phyloP scores from a whole-genome alignment of 768 basidiomycete species.

The Boletus edulis region DNA sequence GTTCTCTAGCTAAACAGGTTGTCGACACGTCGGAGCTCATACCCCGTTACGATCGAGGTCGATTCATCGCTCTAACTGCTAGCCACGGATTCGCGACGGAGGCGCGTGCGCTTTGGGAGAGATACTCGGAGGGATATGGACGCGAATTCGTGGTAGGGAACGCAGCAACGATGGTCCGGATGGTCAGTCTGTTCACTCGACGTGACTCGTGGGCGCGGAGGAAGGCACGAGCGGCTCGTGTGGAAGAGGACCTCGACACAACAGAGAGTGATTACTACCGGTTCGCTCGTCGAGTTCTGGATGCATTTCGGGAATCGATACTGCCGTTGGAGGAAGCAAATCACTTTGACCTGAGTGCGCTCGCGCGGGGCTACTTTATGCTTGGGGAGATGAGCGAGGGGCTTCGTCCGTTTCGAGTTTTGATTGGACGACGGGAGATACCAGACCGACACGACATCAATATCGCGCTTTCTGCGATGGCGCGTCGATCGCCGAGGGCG shows the following conservation, averaged over 20 bases:
- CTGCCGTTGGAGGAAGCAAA: constrained; percentile 45
- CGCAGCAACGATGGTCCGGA: constrained; percentile 38
- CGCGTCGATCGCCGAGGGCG: constrained; percentile 43
- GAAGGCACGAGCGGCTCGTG: not conserved
- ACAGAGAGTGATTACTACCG: constrained; percentile 13
- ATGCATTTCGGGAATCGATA: constrained; percentile 41
- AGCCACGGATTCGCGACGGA: constrained; percentile 43
- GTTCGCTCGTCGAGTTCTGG: constrained; percentile 48
- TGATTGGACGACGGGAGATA: constrained; percentile 47
- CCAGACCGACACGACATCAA: constrained; percentile 68
- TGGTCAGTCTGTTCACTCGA: constrained; percentile 42
- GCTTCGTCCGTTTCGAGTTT: constrained; percentile 43
- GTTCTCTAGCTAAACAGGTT: constrained; percentile 49
- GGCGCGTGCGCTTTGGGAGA: constrained; percentile 58
- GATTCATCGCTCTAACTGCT: constrained; percentile 48
- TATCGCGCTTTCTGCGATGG: constrained; percentile 55
- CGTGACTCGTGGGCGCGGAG: constrained; percentile 20
- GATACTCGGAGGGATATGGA: constrained; percentile 45
- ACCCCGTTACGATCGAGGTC: constrained; percentile 43
- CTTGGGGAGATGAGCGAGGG: constrained; percentile 48
- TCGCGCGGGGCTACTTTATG: constrained; percentile 62
- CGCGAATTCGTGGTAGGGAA: constrained; percentile 42
- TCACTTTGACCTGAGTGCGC: constrained; percentile 54
- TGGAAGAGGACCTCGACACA: not conserved
- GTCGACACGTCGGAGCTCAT: constrained; percentile 41